Conservation (phyloP, 2,329 filamentous ascomycete species). For the Podosphaera xanthii region DNA sequence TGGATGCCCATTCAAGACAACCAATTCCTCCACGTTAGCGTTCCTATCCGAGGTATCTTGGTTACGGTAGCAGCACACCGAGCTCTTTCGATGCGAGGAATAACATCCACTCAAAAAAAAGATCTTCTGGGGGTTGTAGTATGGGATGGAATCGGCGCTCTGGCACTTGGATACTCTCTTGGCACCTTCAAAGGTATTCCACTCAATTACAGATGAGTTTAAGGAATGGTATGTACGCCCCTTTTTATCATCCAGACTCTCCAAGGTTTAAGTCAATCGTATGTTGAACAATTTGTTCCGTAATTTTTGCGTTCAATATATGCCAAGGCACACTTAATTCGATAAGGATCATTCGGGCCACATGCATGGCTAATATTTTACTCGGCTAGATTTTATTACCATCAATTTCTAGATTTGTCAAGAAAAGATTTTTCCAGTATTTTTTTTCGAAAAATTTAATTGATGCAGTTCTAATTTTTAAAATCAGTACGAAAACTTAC, state of each 20-base stretch:
- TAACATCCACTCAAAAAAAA: slow-evolving; percentile 2
- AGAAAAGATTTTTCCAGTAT: too few species aligned
- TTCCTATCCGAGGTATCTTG: slow-evolving; percentile 2
- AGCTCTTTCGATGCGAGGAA: background rate
- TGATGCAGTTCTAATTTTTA: too few species aligned
- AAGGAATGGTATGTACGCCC: background rate
- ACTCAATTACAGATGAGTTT: background rate
- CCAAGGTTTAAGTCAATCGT: background rate
- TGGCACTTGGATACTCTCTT: slow-evolving; percentile 3
- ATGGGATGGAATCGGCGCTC: slow-evolving; percentile 4
- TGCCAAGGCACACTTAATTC: too few species aligned
- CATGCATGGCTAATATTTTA: too few species aligned
- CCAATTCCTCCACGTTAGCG: slow-evolving; percentile 7
- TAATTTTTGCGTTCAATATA: too few species aligned
- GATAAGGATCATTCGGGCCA: too few species aligned
- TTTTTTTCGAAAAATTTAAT: too few species aligned
- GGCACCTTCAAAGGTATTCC: slow-evolving; percentile 1
- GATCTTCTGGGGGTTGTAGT: slow-evolving; percentile 3
- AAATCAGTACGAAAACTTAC: too few species aligned
- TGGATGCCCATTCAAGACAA: slow-evolving; percentile 9
- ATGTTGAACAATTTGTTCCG: background rate
- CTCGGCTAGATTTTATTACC: too few species aligned
- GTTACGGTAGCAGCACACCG: slow-evolving; percentile 2
- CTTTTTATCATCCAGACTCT: too few species aligned
- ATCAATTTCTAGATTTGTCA: too few species aligned